These are phyloP conservation scores for Teunomyces stri DNA, from an alignment of 805 yeast species.

Conservation along the genomic window DNA sequence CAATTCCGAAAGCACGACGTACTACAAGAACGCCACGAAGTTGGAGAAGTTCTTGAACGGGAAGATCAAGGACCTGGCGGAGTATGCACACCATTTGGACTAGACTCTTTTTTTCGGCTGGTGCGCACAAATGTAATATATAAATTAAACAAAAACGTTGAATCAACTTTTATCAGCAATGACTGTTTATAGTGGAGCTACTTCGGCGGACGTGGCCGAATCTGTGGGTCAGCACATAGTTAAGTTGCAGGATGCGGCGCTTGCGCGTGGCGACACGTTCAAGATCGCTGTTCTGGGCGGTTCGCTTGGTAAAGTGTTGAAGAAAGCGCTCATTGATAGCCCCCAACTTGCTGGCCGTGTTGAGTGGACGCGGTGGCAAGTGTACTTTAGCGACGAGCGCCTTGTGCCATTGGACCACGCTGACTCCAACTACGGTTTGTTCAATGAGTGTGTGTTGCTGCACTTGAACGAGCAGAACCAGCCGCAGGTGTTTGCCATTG, in stretches of 20 bases:
- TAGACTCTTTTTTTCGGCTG: conserved; percentile 13
- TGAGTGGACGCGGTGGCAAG: conserved; percentile 73
- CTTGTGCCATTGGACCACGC: conserved; percentile 76
- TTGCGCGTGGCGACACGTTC: conserved; percentile 48
- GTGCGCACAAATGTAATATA: background rate
- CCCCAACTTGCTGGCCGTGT: conserved; percentile 40
- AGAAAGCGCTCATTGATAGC: conserved; percentile 64
- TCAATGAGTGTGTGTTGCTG: conserved; percentile 60
- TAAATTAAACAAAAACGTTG: background rate
- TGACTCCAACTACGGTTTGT: conserved; percentile 84
- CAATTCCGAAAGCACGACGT: conserved; percentile 92
- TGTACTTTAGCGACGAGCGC: conserved; percentile 89
- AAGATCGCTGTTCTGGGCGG: conserved; percentile 90
- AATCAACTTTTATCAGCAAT: background rate
- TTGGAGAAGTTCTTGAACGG: conserved; percentile 83
- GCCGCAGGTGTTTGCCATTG: conserved; percentile 67
- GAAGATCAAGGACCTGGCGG: conserved; percentile 87
- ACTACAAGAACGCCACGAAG: conserved; percentile 91
- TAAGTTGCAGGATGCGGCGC: conserved; percentile 58
- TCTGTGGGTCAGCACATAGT: conserved; percentile 66
- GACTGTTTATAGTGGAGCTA: conserved; percentile 43
- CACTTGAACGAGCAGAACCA: conserved; percentile 41
- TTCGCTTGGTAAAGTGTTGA: conserved; percentile 72
- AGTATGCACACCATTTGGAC: conserved; percentile 79
- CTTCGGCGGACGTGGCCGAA: conserved; percentile 58